Conservation (phyloP, 345 rosid species). For the Lagerstroemia speciosa region DNA sequence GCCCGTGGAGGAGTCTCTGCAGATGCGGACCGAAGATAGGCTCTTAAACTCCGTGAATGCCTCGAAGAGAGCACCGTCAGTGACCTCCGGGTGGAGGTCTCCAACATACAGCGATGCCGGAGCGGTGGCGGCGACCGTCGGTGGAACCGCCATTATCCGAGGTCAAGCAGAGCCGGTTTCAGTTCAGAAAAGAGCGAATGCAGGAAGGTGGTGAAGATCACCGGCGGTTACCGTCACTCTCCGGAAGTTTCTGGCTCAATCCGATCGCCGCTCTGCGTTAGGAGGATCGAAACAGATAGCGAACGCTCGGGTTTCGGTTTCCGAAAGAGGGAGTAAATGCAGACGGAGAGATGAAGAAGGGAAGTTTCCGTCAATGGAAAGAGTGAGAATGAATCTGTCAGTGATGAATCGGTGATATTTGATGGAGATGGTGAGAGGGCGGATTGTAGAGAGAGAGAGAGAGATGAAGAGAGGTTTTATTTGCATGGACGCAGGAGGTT, state of each 20-base stretch:
- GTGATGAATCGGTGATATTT: background rate
- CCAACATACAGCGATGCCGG: conserved; percentile 59
- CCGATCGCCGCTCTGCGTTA: background rate
- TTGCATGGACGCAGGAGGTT: conserved; percentile 38
- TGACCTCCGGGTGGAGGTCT: conserved; percentile 55
- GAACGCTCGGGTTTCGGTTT: background rate
- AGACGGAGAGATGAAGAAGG: background rate
- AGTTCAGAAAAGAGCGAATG: background rate
- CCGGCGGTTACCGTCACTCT: background rate
- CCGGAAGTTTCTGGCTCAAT: background rate
- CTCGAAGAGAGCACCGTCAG: conserved; percentile 41
- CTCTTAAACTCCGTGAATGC: conserved; percentile 53
- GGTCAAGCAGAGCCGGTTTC: background rate
- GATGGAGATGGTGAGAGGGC: conserved; percentile 4
- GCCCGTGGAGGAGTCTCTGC: conserved; percentile 47
- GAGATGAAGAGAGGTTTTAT: conserved; percentile 5
- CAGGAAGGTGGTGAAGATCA: background rate
- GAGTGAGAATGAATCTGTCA: background rate
- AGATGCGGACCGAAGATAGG: conserved; percentile 57
- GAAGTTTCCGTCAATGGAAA: no score
- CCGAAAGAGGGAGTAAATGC: conserved; percentile 2
- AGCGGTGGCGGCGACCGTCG: conserved; percentile 25
- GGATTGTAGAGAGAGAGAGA: background rate
- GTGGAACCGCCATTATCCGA: conserved; percentile 35
- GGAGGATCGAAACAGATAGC: conserved; percentile 2